Base-by-base conservation (phyloP, 2,329 filamentous ascomycete species). In the Ophiostoma pallidulum region DNA sequence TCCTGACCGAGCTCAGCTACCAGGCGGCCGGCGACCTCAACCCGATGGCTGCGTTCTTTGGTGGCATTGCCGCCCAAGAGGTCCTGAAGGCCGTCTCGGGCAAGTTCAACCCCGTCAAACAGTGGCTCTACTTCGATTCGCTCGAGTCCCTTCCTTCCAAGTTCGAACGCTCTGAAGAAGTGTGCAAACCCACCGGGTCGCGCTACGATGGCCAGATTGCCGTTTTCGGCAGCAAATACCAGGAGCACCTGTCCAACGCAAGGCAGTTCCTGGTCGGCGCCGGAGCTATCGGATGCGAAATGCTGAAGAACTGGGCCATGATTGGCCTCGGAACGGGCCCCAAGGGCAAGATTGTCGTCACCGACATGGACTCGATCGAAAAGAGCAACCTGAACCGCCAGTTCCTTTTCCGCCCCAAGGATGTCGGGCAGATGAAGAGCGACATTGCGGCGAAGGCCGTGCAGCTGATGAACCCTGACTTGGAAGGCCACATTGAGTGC, bases 221-320 rank as follows among this genome's bases (percentile, higher is more conserved):
- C 3, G 92, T 98, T 1, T 94, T 98, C 56, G 92, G 92, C 53
- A 84, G 78, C 59, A 86, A 95, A 54, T 98, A 83, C 66, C 92
- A 98, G 66, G 84, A 95, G 44, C 96, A 95, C 73, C 77, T 98
- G 56, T 78, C 84, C 51, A 94, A 96, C 59, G 68, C 92, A 52
- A 92, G 83, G 60, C 81, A 97, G 59, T 98, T 98, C 72, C 74
- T 98, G 47, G 92, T 98, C 49, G 92, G 92, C 57, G 88, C 92
- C 40, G 92, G 92, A 59, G 92, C 94, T 54, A 98, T 98, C 64
- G 92, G 92, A 39, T 98, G 92, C 61, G 92, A 98, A 63, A 98
- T 97, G 85, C 72, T 98, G 57, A 98, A 98, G 78, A 97, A 97
- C 66, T 98, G 92, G 90, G 91, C 94, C 31, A 94, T 98, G 90